Evolutionary conservation across 805 yeast genomes (phyloP), one percentile per base, ranked within the genome.

Genomic region (Blastobotrys chiropterorum): DNA sequence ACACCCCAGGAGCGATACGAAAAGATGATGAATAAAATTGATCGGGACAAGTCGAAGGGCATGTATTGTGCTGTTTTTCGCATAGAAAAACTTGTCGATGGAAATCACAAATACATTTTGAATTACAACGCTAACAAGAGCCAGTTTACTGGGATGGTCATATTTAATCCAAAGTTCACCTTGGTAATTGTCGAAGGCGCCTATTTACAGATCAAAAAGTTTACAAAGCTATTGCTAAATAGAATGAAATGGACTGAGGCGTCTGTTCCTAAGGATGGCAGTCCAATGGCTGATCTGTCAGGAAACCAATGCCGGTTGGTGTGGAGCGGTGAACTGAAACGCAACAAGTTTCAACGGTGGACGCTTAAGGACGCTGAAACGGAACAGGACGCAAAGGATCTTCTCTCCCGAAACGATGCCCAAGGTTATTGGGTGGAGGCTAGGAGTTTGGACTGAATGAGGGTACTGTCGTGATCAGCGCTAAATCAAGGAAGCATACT

Each of bases 51-150:
- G 7, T 60, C 64, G 22, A 72, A 72, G 49, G 94, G 94, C 0
- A 67, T 71, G 38, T 72, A 62, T 56, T 72, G 82, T 20, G 75
- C 80, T 1, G 89, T 86, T 1, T 89, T 82, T 64, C 69, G 72
- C 15, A 72, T 90, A 13, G 68, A 73, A 17, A 67, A 73, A 44
- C 66, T 87, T 11, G 70, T 72, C 1, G 83, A 83, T 64, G 84
- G 86, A 0, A 82, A 83, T 55, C 86, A 87, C 57, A 69, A 78
- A 45, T 90, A 72, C 67, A 86, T 90, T 62, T 76, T 90, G 5
- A 90, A 88, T 60, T 79, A 78, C 55, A 89, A 89, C 65, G 95
- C 96, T 0, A 81, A 81, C 56, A 92, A 92, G 63, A 64, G 81
- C 46, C 77, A 72, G 1, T 67, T 90, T 21, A 73, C 72, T 2